Base-by-base conservation (phyloP, 2,329 filamentous ascomycete genomes). In the Lachnellula arida region DNA sequence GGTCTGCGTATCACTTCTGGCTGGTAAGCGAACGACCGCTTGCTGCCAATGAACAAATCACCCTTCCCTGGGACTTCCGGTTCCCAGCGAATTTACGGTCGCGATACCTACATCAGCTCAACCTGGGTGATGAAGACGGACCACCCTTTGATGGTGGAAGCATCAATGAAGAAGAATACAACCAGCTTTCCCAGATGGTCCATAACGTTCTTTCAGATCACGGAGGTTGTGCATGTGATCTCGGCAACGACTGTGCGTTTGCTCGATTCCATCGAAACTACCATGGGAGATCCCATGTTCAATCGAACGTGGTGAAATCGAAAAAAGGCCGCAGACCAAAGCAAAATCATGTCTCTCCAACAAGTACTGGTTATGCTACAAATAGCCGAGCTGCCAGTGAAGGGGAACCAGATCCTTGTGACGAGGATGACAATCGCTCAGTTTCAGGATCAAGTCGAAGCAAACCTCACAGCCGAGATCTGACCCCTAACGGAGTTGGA, bases 1-100 rank as follows among this genome's bases (percentile, higher is more conserved):
- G 81, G 3, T 86, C 85, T 1, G 87, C 93, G 62, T 96, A 93
- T 68, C 90, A 94, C 68, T 96, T 97, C 71, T 97, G 93, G 82
- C 86, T 97, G 60, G 84, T 96, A 57, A 91, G 91, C 65, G 89
- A 89, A 64, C 82, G 88, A 52, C 80, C 86, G 39, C 91, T 97
- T 54, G 73, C 79, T 15, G 76, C 84, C 1, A 77, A 79, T 42
- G 83, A 85, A 65, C 82, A 85, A 65, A 83, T 81, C 65, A 89
- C 78, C 25, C 81, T 79, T 64, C 81, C 75, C 52, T 90, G 78
- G 89, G 89, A 84, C 67, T 93, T 79, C 73, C 82, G 72, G 62
- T 81, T 80, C 62, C 81, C 76, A 64, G 87, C 77, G 68, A 81
- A 74, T 59, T 73, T 77, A 2, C 75, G 76, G 53, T 70, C 73